Evolutionary conservation across 192 early-diverging fungal species (phyloP), one percentile per base, ranked within the genome.

Genomic region (Spinellus fusiger): DNA sequence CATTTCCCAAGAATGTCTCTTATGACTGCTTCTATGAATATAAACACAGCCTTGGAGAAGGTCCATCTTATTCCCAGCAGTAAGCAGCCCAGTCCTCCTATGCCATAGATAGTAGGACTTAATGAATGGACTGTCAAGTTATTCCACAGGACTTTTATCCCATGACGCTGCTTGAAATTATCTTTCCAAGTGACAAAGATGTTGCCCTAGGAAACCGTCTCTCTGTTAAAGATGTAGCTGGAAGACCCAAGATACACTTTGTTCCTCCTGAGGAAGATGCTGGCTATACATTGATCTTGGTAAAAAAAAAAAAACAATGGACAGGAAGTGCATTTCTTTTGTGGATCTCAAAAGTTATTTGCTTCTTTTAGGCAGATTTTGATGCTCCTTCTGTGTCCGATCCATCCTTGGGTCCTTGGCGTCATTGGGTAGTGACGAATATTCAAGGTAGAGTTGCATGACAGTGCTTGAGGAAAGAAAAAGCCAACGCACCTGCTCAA

Each of bases 381-480:
- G 83, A 84, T 66, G 83, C 80, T 22, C 83, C 83, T 12, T 70
- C 73, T 49, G 66, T 69, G 20, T 40, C 29, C 0, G 52, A 80
- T 29, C 78, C 73, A 10, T 71, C 61, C 26, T 62, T 58, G 27
- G 65, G 78, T 27, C 69, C 81, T 37, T 84, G 70, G 64, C 78
- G 83, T 40, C 83, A 84, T 54, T 82, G 80, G 83, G 53, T 80
- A 4, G 70, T 82, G 29, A 59, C 66, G 29, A 84, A 84, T 56
- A 75, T 84, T 50, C 61, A 74, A 26, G 73, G 78, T 60, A 44
- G 33, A 4, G 32, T 5, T 22, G 18, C 4, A 47, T 27, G 20
- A 44, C 13, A 7, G 46, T 28, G 10, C 23, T 23, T 23, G 25
- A 47, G 28, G 29, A 58, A 58, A 35, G 3, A 29, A 46, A 44